phyloP scores from a whole-genome alignment of 2,329 filamentous ascomycete species.

The Fusarium liriodendri region DNA sequence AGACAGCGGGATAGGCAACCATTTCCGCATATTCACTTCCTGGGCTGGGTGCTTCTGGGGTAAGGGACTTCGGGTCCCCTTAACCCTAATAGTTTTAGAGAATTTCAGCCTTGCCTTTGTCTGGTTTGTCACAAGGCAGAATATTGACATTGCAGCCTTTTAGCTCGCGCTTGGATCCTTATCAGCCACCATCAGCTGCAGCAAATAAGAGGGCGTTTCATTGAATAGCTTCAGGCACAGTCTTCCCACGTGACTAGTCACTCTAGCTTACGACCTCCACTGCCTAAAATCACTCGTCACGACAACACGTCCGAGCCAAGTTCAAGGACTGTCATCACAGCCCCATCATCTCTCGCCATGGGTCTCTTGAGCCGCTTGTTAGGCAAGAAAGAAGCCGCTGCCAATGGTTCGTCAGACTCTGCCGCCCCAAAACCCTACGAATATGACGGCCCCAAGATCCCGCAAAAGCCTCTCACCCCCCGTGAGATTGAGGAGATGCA shows the following conservation, averaged over 20 bases:
- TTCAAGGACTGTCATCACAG: neutral
- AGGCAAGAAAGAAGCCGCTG: neutral
- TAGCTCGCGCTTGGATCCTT: neutral
- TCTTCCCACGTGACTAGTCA: neutral
- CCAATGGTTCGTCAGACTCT: neutral
- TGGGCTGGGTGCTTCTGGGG: neutral
- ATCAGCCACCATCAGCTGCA: neutral
- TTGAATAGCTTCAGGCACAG: neutral
- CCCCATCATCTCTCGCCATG: neutral
- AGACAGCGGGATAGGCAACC: neutral
- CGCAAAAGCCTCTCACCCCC: neutral
- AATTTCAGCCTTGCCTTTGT: neutral
- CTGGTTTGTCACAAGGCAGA: neutral
- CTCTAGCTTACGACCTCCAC: neutral
- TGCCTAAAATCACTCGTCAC: neutral
- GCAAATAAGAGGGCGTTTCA: neutral
- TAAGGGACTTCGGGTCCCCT: neutral
- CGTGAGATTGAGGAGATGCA: conserved; percentile 12
- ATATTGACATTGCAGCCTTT: neutral
- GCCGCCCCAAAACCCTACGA: neutral
- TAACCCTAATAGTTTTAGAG: neutral
- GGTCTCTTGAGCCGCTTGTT: neutral
- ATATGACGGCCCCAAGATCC: neutral
- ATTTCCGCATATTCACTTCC: neutral
- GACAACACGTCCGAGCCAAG: neutral